Conservation (phyloP, 805 yeast genomes). For the Grigorovia yakushimaensis region DNA sequence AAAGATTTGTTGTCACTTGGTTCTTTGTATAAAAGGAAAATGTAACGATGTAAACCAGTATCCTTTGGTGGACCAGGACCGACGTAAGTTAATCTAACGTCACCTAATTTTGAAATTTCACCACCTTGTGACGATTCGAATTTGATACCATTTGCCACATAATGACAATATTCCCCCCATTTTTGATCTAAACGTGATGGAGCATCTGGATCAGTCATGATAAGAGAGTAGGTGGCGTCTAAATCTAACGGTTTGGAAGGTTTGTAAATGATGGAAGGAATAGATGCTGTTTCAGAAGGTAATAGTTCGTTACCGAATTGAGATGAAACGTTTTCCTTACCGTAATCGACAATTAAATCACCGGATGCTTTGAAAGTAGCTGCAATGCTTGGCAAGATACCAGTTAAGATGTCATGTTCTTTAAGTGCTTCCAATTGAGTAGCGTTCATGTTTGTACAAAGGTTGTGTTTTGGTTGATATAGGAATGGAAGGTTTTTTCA, state of each 20-base stretch:
- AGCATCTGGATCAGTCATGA: constrained; percentile 86
- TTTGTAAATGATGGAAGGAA: constrained; percentile 63
- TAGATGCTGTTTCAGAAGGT: constrained; percentile 54
- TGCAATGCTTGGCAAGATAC: constrained; percentile 13
- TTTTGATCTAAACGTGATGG: constrained; percentile 67
- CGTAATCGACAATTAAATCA: constrained; percentile 21
- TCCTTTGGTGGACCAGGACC: constrained; percentile 82
- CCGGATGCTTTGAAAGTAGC: constrained; percentile 16
- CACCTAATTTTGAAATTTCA: constrained; percentile 22
- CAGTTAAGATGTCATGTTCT: constrained; percentile 22
- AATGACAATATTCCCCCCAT: constrained; percentile 77
- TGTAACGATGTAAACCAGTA: constrained; percentile 76
- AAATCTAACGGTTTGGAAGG: constrained; percentile 25
- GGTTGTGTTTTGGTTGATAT: too few species aligned
- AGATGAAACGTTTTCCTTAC: constrained; percentile 32
- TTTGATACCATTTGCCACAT: constrained; percentile 44
- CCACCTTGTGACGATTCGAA: constrained; percentile 21
- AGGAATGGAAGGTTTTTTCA: neutral
- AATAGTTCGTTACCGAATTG: constrained; percentile 66
- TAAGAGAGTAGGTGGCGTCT: constrained; percentile 45
- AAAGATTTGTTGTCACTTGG: constrained; percentile 21
- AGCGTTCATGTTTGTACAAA: neutral
- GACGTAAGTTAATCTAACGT: constrained; percentile 41
- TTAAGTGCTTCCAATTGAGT: constrained; percentile 14
- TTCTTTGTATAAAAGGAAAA: constrained; percentile 60